Conservation (phyloP, 2,329 filamentous ascomycete genomes). For the Clarireedia paspali region DNA sequence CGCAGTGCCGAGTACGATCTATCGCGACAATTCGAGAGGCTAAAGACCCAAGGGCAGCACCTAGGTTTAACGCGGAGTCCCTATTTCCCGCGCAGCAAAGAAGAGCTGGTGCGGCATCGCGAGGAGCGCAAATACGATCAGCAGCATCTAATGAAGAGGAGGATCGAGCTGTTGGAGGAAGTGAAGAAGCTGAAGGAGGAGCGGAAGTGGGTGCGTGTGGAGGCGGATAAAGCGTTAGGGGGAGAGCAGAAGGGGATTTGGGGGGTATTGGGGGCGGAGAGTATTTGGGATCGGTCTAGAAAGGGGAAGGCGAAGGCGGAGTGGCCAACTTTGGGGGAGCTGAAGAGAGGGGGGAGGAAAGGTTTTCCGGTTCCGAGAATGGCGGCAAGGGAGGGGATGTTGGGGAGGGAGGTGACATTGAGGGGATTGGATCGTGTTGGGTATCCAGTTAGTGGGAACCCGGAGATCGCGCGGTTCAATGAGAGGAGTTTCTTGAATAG, state of each 20-base stretch:
- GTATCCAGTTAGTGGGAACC: not conserved
- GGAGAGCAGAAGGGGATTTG: not conserved
- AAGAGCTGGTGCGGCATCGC: not conserved
- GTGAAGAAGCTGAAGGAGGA: not conserved
- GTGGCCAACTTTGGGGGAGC: not conserved
- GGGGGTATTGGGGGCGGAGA: not conserved
- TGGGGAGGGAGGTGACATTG: not conserved
- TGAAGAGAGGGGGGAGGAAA: not conserved
- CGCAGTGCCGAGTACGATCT: not conserved
- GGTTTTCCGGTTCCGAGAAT: not conserved
- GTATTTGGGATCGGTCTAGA: not conserved
- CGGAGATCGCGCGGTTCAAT: not conserved
- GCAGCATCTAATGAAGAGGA: not conserved
- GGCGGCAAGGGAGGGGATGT: not conserved
- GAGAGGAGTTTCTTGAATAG: not conserved
- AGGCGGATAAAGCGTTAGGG: not conserved
- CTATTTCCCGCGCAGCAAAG: not conserved
- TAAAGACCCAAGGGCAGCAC: not conserved
- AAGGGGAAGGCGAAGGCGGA: not conserved
- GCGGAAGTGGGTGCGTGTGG: not conserved
- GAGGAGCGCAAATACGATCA: slow-evolving; percentile 3
- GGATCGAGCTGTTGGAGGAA: not conserved
- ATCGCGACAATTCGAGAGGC: not conserved
- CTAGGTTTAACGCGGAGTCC: not conserved
- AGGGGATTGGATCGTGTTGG: not conserved